phyloP scores from a whole-genome alignment of 2,329 filamentous ascomycete species.

The Leptographium galeiforme region DNA sequence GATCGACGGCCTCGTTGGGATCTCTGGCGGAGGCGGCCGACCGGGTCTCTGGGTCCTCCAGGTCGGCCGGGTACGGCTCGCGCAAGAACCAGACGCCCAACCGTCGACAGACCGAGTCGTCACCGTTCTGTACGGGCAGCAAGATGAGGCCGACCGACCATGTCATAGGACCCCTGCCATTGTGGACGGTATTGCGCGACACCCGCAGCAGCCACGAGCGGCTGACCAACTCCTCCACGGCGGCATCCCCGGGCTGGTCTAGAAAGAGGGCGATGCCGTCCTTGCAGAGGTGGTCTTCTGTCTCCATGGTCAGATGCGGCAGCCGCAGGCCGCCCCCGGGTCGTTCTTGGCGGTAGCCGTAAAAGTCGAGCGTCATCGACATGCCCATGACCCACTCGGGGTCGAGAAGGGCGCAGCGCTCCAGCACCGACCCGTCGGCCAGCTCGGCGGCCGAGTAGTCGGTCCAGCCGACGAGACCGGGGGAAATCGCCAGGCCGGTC shows the following conservation, averaged over 20 bases:
- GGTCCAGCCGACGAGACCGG: background rate
- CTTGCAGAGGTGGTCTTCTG: background rate
- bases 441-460: background rate
- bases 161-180: background rate
- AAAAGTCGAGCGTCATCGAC: background rate
- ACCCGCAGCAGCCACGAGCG: background rate
- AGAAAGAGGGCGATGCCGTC: background rate
- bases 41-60: too few relatives aligned
- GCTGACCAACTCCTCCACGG: background rate
- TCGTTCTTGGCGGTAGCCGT: background rate
- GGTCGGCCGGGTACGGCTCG: background rate
- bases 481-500: background rate
- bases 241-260: background rate
- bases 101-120: background rate
- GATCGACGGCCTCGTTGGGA: too few relatives aligned
- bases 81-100: background rate
- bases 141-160: too few relatives aligned
- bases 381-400: background rate
- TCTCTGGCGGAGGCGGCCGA: too few relatives aligned
- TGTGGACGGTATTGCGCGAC: background rate
- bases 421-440: background rate
- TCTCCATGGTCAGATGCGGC: background rate
- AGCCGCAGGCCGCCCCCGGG: background rate
- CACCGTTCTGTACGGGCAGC: too few relatives aligned
- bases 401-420: background rate